Evolutionary conservation across 768 basidiomycete species (phyloP).

Genomic region (Panaeolus cyanescens): DNA sequence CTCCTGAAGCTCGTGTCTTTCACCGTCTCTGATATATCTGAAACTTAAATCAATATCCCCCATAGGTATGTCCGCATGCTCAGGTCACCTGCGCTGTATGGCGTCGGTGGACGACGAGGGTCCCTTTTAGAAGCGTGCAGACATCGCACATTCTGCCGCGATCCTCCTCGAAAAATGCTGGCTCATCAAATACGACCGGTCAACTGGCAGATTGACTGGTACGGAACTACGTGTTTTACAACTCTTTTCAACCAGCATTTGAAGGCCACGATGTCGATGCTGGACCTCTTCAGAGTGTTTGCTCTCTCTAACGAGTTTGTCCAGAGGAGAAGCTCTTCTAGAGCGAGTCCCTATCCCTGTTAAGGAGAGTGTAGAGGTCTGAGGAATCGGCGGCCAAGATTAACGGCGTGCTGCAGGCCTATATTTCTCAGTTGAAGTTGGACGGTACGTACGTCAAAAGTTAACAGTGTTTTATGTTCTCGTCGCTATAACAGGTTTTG

Average conservation of each 20-base stretch:
- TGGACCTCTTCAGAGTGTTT: slow-evolving; percentile 96
- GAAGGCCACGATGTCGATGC: slow-evolving; percentile 78
- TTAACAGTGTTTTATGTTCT: not conserved
- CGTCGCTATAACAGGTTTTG: slow-evolving; percentile 59
- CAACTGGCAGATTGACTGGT: slow-evolving; percentile 85
- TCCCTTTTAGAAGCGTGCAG: slow-evolving; percentile 90
- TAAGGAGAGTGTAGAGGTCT: slow-evolving; percentile 96
- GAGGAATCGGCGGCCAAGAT: slow-evolving; percentile 96
- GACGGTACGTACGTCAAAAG: slow-evolving; percentile 72
- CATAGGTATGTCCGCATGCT: slow-evolving; percentile 93
- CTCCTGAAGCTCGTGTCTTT: no score
- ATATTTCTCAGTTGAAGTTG: slow-evolving; percentile 91
- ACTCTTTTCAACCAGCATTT: slow-evolving; percentile 96
- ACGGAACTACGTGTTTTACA: slow-evolving; percentile 96
- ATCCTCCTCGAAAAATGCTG: slow-evolving; percentile 92
- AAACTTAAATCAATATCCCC: no score
- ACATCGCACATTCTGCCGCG: slow-evolving; percentile 92
- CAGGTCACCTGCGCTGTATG: slow-evolving; percentile 83
- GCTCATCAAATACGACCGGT: slow-evolving; percentile 91
- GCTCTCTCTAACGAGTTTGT: slow-evolving; percentile 91
- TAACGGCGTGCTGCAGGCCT: slow-evolving; percentile 93
- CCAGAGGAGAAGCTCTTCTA: slow-evolving; percentile 89
- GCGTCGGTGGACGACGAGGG: slow-evolving; percentile 79
- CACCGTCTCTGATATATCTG: no score
- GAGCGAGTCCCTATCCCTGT: slow-evolving; percentile 97